Evolutionary conservation across 495 filamentous ascomycete species (phyloP).

Genomic region (Talaromyces trachyspermus): DNA sequence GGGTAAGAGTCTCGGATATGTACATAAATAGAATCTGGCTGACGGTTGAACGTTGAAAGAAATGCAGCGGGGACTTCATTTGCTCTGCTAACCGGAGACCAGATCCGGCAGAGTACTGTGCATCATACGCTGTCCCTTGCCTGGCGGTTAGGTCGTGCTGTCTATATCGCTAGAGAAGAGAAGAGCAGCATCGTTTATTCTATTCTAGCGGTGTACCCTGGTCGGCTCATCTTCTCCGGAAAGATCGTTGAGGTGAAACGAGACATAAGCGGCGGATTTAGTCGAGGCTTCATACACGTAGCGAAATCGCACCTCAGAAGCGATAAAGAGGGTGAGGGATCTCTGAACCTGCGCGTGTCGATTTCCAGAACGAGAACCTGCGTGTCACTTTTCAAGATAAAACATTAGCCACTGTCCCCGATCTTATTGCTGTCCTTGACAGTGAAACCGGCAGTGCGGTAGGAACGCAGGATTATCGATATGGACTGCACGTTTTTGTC

Average conservation of each 20-base stretch:
- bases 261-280: not conserved
- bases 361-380: conserved; percentile 62
- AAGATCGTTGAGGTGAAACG: not conserved
- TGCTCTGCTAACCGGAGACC: not conserved
- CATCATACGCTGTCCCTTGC: not conserved
- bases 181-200: not conserved
- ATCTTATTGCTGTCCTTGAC: conserved; percentile 55
- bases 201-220: not conserved
- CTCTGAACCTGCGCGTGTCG: conserved; percentile 29
- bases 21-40: not conserved
- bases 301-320: conserved; percentile 35
- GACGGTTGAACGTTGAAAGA: not conserved
- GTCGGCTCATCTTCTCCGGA: not conserved
- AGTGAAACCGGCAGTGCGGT: conserved; percentile 51
- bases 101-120: not conserved
- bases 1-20: not conserved
- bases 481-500: conserved; percentile 50
- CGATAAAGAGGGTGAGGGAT: conserved; percentile 48
- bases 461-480: conserved; percentile 56
- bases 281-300: not conserved
- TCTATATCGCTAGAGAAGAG: not conserved
- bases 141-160: not conserved
- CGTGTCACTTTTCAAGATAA: conserved; percentile 38
- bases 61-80: not conserved
- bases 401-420: conserved; percentile 52